Base-by-base conservation (phyloP, 2,329 filamentous ascomycete species). In the Gnomoniopsis sp. region DNA sequence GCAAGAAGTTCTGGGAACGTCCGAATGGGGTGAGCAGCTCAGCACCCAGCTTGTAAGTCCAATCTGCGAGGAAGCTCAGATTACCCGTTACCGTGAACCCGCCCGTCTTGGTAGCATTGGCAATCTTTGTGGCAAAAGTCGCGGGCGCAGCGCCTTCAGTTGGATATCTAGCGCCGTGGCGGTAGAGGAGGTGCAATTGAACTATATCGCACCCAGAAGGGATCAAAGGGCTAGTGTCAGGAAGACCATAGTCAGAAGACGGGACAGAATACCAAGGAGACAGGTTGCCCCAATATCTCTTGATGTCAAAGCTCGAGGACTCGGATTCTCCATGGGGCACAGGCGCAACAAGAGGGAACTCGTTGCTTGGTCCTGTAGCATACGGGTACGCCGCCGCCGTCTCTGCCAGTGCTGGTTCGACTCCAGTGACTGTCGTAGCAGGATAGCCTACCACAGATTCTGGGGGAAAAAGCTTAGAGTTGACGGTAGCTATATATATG, bases 1-100 rank as follows among this genome's bases (percentile, higher is more conserved):
- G 68, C 14, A 74, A 63, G 62, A 77, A 77, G 53, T 72, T 69
- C 63, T 79, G 74, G 58, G 70, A 72, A 34, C 73, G 68, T 50
- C 73, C 73, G 62, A 74, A 75, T 21, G 72, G 70, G 7, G 71
- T 72, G 47, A 74, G 70, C 11, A 71, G 65, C 58, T 73, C 67
- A 12, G 68, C 71, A 12, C 70, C 73, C 17, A 71, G 68, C 58
- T 71, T 70, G 62, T 73, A 72, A 14, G 69, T 69, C 63, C 72
- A 69, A 51, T 70, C 67, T 11, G 69, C 64, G 41, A 70, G 57
- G 59, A 71, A 72, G 10, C 58, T 55, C 23, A 72, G 57, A 17
- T 69, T 66, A 21, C 65, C 72, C 21, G 63, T 62, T 17, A 69
- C 68, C 51, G 70, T 65, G 61, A 74, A 69, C 10, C 43, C 43